Conservation (phyloP, 352 stramenopile genomes). For the Phytophthora palmivora region DNA sequence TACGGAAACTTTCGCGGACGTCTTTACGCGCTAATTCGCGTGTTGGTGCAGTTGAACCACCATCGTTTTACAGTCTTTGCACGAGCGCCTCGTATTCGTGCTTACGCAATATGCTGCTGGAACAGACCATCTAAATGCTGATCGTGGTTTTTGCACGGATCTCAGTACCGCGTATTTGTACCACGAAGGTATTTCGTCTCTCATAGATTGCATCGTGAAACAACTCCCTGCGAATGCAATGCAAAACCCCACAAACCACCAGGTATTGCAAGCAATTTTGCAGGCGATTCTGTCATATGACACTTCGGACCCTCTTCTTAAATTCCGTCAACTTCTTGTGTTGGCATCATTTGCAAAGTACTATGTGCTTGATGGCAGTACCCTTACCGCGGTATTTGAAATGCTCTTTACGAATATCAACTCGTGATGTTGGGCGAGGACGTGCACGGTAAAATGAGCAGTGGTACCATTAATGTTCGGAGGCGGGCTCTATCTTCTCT, state of each 20-base stretch:
- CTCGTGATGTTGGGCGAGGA: constrained; percentile 69
- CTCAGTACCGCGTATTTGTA: constrained; percentile 72
- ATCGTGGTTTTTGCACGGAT: constrained; percentile 64
- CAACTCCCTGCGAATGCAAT: constrained; percentile 58
- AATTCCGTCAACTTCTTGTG: constrained; percentile 77
- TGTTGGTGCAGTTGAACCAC: constrained; percentile 66
- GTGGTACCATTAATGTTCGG: constrained; percentile 75
- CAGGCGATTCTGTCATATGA: constrained; percentile 63
- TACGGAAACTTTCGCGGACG: constrained; percentile 84
- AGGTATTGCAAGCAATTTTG: constrained; percentile 55
- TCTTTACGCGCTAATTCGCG: constrained; percentile 77
- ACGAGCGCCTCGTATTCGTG: constrained; percentile 68
- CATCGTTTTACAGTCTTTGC: constrained; percentile 56
- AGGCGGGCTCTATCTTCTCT: constrained; percentile 71
- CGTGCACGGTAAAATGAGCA: constrained; percentile 70
- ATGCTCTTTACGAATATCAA: constrained; percentile 79
- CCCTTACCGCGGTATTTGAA: constrained; percentile 78
- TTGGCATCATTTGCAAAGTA: constrained; percentile 80
- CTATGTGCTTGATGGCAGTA: constrained; percentile 63
- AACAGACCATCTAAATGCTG: constrained; percentile 57
- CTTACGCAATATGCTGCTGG: constrained; percentile 50
- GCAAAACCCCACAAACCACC: constrained; percentile 47
- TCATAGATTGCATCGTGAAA: constrained; percentile 83
- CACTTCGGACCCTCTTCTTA: constrained; percentile 68
- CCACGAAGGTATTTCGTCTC: constrained; percentile 75